Evolutionary conservation across 129 eudicot genomes (phyloP).

Genomic region (Flaveria robusta): DNA sequence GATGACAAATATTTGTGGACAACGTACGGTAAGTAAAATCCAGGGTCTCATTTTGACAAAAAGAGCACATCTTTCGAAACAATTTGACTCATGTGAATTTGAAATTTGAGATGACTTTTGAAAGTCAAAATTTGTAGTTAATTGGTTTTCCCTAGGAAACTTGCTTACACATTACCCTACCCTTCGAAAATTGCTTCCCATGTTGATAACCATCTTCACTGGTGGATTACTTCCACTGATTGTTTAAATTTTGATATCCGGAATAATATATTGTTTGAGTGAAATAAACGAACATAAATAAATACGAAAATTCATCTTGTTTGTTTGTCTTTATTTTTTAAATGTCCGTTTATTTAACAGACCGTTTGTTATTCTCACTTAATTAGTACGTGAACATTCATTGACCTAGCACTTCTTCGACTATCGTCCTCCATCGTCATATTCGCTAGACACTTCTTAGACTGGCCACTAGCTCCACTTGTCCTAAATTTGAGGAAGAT

Average conservation of each 20-base stretch:
- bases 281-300: no score
- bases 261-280: no score
- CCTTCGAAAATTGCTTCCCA: conserved; percentile 26
- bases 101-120: conserved; percentile 18
- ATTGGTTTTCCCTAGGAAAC: conserved; percentile 28
- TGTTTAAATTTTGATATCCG: conserved; percentile 11
- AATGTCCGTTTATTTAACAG: no score
- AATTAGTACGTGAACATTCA: no score
- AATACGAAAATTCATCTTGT: no score
- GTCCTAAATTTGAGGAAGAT: no score
- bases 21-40: conserved; percentile 3
- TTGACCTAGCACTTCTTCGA: no score
- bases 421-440: no score
- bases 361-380: no score
- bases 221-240: not conserved
- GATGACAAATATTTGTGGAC: conserved; percentile 15
- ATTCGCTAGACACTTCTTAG: no score
- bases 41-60: conserved; percentile 12
- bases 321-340: no score
- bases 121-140: conserved; percentile 30
- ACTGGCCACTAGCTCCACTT: no score
- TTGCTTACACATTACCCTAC: conserved; percentile 39
- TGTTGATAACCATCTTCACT: conserved; percentile 8
- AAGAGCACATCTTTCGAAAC: conserved; percentile 25
- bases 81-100: conserved; percentile 37